phyloP scores from a whole-genome alignment of 805 yeast genomes.

The Starmerella apicola region DNA sequence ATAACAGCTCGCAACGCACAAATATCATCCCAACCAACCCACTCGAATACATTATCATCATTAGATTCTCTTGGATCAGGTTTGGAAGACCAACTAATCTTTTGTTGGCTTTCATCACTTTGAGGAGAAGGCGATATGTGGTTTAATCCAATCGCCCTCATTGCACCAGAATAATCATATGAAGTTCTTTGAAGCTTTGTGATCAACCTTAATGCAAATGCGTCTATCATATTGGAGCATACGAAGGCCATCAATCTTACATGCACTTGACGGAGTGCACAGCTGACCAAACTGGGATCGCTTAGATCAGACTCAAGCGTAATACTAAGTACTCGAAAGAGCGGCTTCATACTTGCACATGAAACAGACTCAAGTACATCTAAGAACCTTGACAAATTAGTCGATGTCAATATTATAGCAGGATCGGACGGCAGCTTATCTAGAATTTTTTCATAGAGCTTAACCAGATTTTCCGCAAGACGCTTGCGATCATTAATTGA shows the following conservation, averaged over 20 bases:
- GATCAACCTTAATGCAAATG: constrained; percentile 4
- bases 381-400: not conserved
- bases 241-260: constrained; percentile 13
- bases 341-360: constrained; percentile 7
- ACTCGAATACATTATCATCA: not conserved
- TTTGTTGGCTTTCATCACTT: too few relatives aligned
- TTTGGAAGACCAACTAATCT: too few relatives aligned
- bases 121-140: not conserved
- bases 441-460: not conserved
- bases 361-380: constrained; percentile 4
- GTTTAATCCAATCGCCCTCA: not conserved
- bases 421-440: not conserved
- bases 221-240: constrained; percentile 9
- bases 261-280: constrained; percentile 16
- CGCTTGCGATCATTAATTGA: constrained; percentile 2
- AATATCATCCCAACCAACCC: constrained; percentile 15
- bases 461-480: constrained; percentile 4
- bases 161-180: not conserved
- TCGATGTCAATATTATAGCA: not conserved
- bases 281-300: constrained; percentile 3
- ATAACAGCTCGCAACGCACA: constrained; percentile 12
- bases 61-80: too few relatives aligned
- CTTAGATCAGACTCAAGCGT: constrained; percentile 3
- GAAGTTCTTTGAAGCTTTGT: constrained; percentile 1
- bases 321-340: constrained; percentile 3